Conservation (phyloP, 179 eudicot genomes). For the Heliamphora pulchella region DNA sequence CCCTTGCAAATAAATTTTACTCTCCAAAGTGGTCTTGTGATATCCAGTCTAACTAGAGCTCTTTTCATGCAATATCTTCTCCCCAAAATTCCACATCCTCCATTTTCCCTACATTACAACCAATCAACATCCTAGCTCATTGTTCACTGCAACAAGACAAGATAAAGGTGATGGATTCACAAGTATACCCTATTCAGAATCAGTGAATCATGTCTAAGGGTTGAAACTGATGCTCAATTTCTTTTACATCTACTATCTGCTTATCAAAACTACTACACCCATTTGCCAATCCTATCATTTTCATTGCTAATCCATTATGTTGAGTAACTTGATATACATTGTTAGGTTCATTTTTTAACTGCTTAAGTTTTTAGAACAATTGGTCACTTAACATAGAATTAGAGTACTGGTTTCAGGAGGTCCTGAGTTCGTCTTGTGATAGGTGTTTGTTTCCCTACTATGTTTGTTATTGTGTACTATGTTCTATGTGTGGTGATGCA, state of each 20-base stretch:
- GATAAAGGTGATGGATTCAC: neutral
- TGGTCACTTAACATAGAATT: no score
- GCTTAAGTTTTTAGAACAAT: no score
- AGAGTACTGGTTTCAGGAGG: no score
- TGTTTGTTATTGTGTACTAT: no score
- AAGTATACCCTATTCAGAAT: neutral
- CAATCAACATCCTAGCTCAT: neutral
- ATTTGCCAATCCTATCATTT: conserved; percentile 7
- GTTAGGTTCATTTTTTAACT: no score
- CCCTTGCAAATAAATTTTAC: neutral
- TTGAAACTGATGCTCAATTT: neutral
- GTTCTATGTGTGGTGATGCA: no score
- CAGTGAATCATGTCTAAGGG: neutral
- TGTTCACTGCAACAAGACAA: neutral
- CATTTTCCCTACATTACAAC: neutral
- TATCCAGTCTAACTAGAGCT: neutral
- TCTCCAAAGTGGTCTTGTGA: neutral
- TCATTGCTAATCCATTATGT: neutral
- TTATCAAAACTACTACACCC: neutral
- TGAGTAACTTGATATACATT: no score
- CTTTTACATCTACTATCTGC: neutral
- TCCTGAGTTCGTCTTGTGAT: no score
- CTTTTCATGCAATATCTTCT: neutral
- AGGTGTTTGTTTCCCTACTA: no score
- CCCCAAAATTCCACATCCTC: neutral